Evolutionary conservation across 1,139 yeast species (phyloP).

Genomic region (Casaregolazyma lundiana): DNA sequence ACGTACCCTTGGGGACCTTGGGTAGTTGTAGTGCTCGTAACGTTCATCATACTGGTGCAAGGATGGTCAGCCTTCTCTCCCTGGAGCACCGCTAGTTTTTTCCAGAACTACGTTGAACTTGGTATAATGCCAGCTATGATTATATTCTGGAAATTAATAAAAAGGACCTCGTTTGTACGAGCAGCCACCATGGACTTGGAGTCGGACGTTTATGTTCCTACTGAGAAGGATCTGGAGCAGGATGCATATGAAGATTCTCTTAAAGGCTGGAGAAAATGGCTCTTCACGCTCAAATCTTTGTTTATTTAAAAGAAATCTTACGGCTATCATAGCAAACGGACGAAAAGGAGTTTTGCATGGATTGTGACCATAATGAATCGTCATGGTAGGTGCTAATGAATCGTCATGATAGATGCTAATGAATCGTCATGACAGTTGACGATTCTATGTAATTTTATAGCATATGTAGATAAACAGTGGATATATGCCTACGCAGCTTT

Average conservation of each 20-base stretch:
- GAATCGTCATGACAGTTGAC: too few species aligned
- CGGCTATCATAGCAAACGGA: too few species aligned
- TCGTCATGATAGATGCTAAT: too few species aligned
- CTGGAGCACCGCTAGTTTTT: slow-evolving; percentile 50
- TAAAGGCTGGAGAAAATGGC: slow-evolving; percentile 31
- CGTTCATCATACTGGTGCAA: slow-evolving; percentile 51
- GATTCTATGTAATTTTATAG: too few species aligned
- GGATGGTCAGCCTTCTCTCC: slow-evolving; percentile 63
- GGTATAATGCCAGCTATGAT: slow-evolving; percentile 47
- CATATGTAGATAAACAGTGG: background rate
- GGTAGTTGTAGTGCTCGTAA: slow-evolving; percentile 45
- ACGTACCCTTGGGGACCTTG: slow-evolving; percentile 64
- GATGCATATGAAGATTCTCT: slow-evolving; percentile 40
- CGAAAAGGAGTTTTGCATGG: too few species aligned
- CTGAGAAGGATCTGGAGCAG: slow-evolving; percentile 45
- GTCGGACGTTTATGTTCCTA: slow-evolving; percentile 51
- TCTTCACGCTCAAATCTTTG: background rate
- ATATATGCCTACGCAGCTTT: background rate
- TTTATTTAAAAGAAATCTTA: background rate
- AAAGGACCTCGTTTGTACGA: slow-evolving; percentile 45
- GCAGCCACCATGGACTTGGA: slow-evolving; percentile 59
- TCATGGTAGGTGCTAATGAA: too few species aligned
- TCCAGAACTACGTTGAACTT: slow-evolving; percentile 44
- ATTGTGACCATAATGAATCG: background rate
- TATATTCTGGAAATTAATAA: slow-evolving; percentile 45